phyloP scores from a whole-genome alignment of 2,329 filamentous ascomycete genomes.

The Beauveria brongniartii region DNA sequence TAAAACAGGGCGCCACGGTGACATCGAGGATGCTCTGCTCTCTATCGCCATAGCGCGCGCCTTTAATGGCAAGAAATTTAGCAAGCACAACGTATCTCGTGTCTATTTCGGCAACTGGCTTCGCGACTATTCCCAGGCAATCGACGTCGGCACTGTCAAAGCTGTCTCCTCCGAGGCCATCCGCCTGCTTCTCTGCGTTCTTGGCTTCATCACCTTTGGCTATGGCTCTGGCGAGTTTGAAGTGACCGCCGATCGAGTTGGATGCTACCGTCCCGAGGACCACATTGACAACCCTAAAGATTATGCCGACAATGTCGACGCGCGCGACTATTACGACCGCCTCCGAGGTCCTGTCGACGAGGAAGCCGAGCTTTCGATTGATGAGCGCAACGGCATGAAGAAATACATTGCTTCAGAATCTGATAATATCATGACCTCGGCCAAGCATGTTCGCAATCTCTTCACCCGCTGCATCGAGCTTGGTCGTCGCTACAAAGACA shows the following conservation, averaged over 20 bases:
- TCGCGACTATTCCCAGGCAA: constrained; percentile 84
- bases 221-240: constrained; percentile 76
- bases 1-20: constrained; percentile 65
- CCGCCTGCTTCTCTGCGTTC: constrained; percentile 76
- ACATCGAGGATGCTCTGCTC: constrained; percentile 87
- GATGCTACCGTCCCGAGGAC: constrained; percentile 67
- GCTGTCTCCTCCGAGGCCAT: constrained; percentile 86
- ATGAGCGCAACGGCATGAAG: constrained; percentile 71
- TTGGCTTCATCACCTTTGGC: constrained; percentile 70
- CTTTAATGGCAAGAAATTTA: constrained; percentile 66
- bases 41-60: constrained; percentile 52
- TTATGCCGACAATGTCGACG: constrained; percentile 84
- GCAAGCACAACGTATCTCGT: constrained; percentile 77
- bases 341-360: constrained; percentile 80
- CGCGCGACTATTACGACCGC: constrained; percentile 69
- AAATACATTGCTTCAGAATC: constrained; percentile 90
- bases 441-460: constrained; percentile 64
- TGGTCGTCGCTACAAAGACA: constrained; percentile 59
- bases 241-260: constrained; percentile 67
- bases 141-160: constrained; percentile 89
- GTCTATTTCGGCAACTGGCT: constrained; percentile 98
- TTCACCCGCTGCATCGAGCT: constrained; percentile 69
- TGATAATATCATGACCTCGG: constrained; percentile 71
- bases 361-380: constrained; percentile 66
- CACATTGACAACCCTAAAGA: constrained; percentile 70